Conservation (phyloP, 108 stramenopile species). For the Nitzschia palea region DNA sequence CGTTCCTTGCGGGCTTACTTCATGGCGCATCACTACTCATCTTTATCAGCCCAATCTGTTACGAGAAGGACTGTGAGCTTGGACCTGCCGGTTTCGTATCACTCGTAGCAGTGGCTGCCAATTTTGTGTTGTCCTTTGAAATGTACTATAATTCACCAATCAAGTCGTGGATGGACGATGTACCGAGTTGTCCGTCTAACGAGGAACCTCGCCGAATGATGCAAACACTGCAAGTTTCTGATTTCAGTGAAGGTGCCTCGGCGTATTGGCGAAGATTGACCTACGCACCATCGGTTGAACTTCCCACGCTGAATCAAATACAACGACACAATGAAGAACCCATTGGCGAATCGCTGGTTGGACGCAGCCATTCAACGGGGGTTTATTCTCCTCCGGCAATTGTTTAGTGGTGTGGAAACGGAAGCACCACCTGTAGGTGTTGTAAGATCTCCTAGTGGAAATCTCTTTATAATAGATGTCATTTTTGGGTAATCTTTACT, state of each 20-base stretch:
- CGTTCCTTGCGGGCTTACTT: slow-evolving; percentile 30
- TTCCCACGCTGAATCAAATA: slow-evolving; percentile 24
- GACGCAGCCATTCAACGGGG: not conserved
- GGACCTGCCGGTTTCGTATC: slow-evolving; percentile 42
- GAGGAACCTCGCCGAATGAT: slow-evolving; percentile 19
- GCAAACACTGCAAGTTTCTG: slow-evolving; percentile 25
- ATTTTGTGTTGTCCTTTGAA: slow-evolving; percentile 47
- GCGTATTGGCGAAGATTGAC: slow-evolving; percentile 28
- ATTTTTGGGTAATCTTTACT: no score
- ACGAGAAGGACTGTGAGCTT: slow-evolving; percentile 23
- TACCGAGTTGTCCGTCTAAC: slow-evolving; percentile 1
- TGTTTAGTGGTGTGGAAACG: slow-evolving; percentile 3
- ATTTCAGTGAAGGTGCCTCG: slow-evolving; percentile 25
- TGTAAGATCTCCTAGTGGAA: no score
- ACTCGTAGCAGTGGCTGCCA: slow-evolving; percentile 14
- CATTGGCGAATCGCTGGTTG: slow-evolving; percentile 6
- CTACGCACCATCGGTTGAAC: not conserved
- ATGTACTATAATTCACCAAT: slow-evolving; percentile 45
- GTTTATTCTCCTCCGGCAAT: slow-evolving; percentile 19
- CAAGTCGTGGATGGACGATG: slow-evolving; percentile 10
- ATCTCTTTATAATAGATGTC: no score
- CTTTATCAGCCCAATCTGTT: slow-evolving; percentile 35
- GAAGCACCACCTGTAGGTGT: no score
- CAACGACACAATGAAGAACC: slow-evolving; percentile 19
- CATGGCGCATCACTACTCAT: slow-evolving; percentile 37